Evolutionary conservation across 2,329 filamentous ascomycete species (phyloP).

Genomic region (Hypoxylon sp.): DNA sequence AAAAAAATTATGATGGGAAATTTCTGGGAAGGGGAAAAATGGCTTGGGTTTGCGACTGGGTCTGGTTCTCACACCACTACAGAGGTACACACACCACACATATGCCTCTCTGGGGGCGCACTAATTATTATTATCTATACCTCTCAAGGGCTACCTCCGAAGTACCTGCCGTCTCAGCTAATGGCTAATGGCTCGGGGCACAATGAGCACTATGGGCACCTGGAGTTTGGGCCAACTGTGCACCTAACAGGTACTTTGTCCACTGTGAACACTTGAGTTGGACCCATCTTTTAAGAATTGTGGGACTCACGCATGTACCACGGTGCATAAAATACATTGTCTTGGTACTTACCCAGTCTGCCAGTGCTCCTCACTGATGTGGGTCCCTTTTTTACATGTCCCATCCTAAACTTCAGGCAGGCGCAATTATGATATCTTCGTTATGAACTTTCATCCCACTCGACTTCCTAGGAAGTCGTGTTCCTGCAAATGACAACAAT

Average conservation of each 20-base stretch:
- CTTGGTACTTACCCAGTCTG: slow-evolving; percentile 11
- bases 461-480: background rate
- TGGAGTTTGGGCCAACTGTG: slow-evolving; percentile 15
- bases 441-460: slow-evolving; percentile 8
- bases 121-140: slow-evolving; percentile 15
- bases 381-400: slow-evolving; percentile 1
- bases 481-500: slow-evolving; percentile 7
- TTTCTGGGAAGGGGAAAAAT: slow-evolving; percentile 51
- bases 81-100: slow-evolving; percentile 14
- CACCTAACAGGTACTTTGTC: background rate
- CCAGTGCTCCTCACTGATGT: background rate
- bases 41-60: slow-evolving; percentile 44
- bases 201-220: slow-evolving; percentile 15
- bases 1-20: slow-evolving; percentile 53
- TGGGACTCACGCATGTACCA: slow-evolving; percentile 14
- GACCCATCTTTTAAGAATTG: slow-evolving; percentile 32
- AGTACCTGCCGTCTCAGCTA: slow-evolving; percentile 16
- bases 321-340: slow-evolving; percentile 13
- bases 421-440: slow-evolving; percentile 2
- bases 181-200: slow-evolving; percentile 2
- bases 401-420: slow-evolving; percentile 16
- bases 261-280: background rate
- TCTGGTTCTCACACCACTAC: slow-evolving; percentile 15
- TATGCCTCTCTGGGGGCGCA: slow-evolving; percentile 10
- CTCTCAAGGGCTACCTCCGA: background rate